Base-by-base conservation (phyloP, 2,329 filamentous ascomycete species). In the Cercospora janseana region DNA sequence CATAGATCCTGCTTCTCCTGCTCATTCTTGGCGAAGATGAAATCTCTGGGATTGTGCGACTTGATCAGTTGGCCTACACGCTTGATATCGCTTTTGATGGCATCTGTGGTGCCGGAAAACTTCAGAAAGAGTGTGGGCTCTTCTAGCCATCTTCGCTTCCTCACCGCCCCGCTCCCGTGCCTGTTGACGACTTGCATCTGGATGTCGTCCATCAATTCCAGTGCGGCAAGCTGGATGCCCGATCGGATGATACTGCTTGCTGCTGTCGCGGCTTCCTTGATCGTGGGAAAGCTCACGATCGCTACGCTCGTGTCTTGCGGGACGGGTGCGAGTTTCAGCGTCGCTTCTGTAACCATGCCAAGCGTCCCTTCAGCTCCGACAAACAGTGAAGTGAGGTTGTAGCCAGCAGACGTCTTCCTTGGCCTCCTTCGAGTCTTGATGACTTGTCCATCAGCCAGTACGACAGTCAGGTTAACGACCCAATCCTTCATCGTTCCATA, bases 401-500 rank as follows among this genome's bases (percentile, higher is more conserved):
- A 93, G 0, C 88, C 88, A 0, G 88, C 88, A 1, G 86, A 86
- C 0, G 85, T 87, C 67, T 94, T 93, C 50, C 75, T 77, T 8
- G 88, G 88, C n/a, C 88, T 75, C 37, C 82, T 77, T 47, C 86
- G 78, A 0, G 87, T 92, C 72, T 91, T 92, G 71, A 92, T 86
- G 18, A 92, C 71, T 0, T 80, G 85, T 1, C 87, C 87, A 61
- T 92, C 87, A 7, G 87, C 83, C 21, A 92, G 77, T 1, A 92
- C 87, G 1, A 91, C 85, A 0, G 87, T 92, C 50, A 92, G 70
- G 62, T 90, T 90, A 63, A 92, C 82, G 20, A 92, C 86, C 86
- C 87, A 91, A 62, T 92, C 87, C 65, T 88, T 89, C 87, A 92
- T 92, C 0, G 87, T 91, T 5, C 87, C 87, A 63, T 92, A 92